These are phyloP conservation scores for Chalaropsis thielavioides DNA, from an alignment of 2,329 filamentous ascomycete genomes.

Conservation along the genomic window DNA sequence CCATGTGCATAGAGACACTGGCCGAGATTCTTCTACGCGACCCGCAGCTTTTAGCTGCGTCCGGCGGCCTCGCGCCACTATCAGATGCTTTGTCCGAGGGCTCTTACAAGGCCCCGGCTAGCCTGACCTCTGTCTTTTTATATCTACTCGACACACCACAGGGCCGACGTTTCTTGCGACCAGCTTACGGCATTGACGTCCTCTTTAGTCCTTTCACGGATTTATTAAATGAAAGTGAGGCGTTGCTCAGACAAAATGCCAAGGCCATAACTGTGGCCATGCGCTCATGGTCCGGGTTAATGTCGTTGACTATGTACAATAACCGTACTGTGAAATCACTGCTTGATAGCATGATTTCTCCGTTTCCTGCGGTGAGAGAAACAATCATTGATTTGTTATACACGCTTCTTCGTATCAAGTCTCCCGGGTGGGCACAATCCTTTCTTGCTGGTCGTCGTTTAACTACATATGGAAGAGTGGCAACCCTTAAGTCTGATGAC, in stretches of 20 bases:
- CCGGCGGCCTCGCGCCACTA: constrained; percentile 73
- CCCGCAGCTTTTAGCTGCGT: constrained; percentile 63
- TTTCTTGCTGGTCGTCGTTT: constrained; percentile 84
- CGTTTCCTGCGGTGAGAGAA: constrained; percentile 45
- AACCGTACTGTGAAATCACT: constrained; percentile 75
- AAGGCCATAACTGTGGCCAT: constrained; percentile 85
- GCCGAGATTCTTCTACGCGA: constrained; percentile 83
- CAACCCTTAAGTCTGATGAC: constrained; percentile 55
- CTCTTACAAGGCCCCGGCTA: constrained; percentile 82
- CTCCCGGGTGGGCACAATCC: constrained; percentile 85
- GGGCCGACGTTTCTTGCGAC: constrained; percentile 65
- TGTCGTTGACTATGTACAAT: constrained; percentile 76
- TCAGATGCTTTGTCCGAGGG: constrained; percentile 87
- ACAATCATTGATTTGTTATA: constrained; percentile 82
- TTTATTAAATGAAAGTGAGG: constrained; percentile 46
- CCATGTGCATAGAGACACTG: constrained; percentile 84
- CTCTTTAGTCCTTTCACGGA: constrained; percentile 91
- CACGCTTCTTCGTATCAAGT: constrained; percentile 68
- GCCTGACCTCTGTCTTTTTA: constrained; percentile 71
- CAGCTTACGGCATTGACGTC: constrained; percentile 77
- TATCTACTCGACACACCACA: constrained; percentile 77
- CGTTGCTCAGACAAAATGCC: constrained; percentile 65
- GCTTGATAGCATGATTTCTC: constrained; percentile 46
- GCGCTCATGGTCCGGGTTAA: constrained; percentile 85
- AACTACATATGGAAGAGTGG: constrained; percentile 91